Evolutionary conservation across 1,139 yeast genomes (phyloP).

Genomic region (Meyerozyma athensensis): DNA sequence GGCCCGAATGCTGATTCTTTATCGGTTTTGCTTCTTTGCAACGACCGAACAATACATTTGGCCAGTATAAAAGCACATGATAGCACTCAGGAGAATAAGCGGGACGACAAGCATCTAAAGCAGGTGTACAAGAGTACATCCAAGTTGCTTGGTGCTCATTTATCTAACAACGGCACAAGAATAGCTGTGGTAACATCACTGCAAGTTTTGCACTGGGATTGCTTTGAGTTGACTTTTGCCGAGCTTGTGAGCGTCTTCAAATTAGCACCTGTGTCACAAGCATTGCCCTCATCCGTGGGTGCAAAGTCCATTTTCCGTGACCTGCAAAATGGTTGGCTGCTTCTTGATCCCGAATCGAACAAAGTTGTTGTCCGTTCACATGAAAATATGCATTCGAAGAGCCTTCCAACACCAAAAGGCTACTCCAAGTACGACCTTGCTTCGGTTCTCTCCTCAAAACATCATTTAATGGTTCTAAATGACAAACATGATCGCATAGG

Average conservation of each 20-base stretch:
- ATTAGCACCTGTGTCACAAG: constrained; percentile 14
- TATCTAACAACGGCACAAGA: constrained; percentile 10
- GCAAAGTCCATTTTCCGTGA: constrained; percentile 13
- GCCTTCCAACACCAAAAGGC: constrained; percentile 8
- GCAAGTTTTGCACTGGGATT: constrained; percentile 26
- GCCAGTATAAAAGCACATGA: constrained; percentile 24
- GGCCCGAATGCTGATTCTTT: constrained; percentile 7
- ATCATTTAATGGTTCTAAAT: constrained; percentile 23
- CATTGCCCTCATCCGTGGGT: constrained; percentile 9
- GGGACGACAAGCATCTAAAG: constrained; percentile 36
- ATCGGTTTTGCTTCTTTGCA: constrained; percentile 29
- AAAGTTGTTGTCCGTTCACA: constrained; percentile 26
- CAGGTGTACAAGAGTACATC: constrained; percentile 23
- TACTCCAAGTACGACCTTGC: not conserved
- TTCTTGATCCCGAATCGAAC: constrained; percentile 13
- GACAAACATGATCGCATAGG: constrained; percentile 13
- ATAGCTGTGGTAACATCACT: constrained; percentile 8
- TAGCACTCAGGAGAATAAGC: constrained; percentile 22
- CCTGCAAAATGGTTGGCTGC: constrained; percentile 12
- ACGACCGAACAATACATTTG: constrained; percentile 26
- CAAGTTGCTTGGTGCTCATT: constrained; percentile 13
- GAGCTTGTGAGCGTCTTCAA: constrained; percentile 31
- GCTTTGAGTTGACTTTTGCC: constrained; percentile 25
- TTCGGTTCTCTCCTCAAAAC: constrained; percentile 19
- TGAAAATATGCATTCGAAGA: constrained; percentile 16